Base-by-base conservation (phyloP, 805 yeast genomes). In the Metschnikowia hibisci region DNA sequence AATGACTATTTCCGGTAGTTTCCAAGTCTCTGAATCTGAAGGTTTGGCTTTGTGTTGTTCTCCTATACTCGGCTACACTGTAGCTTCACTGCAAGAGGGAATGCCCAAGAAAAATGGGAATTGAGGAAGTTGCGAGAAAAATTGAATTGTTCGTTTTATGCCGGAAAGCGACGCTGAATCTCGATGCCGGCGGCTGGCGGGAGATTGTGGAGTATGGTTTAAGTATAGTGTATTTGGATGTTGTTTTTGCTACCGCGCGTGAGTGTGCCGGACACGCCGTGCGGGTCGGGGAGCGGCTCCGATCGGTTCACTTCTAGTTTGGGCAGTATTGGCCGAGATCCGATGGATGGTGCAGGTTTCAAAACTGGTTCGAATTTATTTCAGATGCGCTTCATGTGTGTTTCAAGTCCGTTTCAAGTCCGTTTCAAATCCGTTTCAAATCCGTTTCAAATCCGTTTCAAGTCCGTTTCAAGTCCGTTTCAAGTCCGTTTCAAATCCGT, bases 241-340 rank as follows among this genome's bases (percentile, higher is more conserved):
- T 37, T 37, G 33, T 37, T 37, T 28, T 28, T 30, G 33, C 33
- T 25, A 7, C 11, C 11, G 22, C 20, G 40, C 20, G 34, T 16
- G 40, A 37, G 22, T 37, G 40, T 13, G 41, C 34, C 23, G 34
- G 35, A 38, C 41, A 30, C 34, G 41, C 34, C 34, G 30, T 30
- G 35, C 35, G 27, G 30, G 25, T 12, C 32, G 32, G 41, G 32
- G 41, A 6, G 34, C 34, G 18, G 34, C 25, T 2, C 25, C 34
- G 25, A 32, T 15, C 15, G 32, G 32, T 20, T 4, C 18, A 9
- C 32, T n/a, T n/a, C 18, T 13, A n/a, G 13, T 20, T 20, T 20
- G 23, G 23, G 23, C 7, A 20, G 23, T 2, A 6, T 27, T 13
- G 20, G 18, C 32, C 15, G 15, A 7, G 18, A 29, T 11, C 32